Conservation (phyloP, 208 protist genomes). For the Naegleria fowleri region DNA sequence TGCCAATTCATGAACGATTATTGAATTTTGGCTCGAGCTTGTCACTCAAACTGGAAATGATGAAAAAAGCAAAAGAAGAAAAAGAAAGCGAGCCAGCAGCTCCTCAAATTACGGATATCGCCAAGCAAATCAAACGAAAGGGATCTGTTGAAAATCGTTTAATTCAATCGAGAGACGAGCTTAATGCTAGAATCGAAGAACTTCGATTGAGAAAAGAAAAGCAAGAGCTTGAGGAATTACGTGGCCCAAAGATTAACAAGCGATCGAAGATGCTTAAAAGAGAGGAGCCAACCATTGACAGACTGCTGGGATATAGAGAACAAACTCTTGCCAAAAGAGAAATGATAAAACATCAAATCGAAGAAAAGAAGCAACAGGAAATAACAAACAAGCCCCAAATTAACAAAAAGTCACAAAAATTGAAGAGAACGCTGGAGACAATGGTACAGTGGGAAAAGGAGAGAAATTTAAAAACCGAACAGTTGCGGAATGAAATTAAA, state of each 20-base stretch:
- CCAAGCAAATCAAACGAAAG: neutral
- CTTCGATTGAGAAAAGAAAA: neutral
- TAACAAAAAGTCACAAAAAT: neutral
- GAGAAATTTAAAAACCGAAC: neutral
- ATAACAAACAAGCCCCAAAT: neutral
- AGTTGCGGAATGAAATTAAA: neutral
- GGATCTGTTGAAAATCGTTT: neutral
- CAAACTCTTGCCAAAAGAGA: neutral
- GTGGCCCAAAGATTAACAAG: constrained; percentile 7
- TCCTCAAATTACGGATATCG: neutral
- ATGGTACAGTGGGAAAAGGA: neutral
- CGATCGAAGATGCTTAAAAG: neutral
- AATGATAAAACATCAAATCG: constrained; percentile 26
- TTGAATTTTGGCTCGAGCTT: neutral
- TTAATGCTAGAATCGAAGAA: neutral
- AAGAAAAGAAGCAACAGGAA: constrained; percentile 19
- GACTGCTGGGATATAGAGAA: constrained; percentile 19
- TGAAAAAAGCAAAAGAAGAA: constrained; percentile 1
- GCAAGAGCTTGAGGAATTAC: neutral
- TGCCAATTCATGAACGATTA: neutral
- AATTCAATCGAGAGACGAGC: neutral
- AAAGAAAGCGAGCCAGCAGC: neutral
- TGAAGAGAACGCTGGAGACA: neutral
- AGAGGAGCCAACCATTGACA: constrained; percentile 21
- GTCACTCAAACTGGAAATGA: neutral